These are phyloP conservation scores for Ustilago crameri DNA, from an alignment of 1,284 basidiomycete genomes.

Conservation along the genomic window DNA sequence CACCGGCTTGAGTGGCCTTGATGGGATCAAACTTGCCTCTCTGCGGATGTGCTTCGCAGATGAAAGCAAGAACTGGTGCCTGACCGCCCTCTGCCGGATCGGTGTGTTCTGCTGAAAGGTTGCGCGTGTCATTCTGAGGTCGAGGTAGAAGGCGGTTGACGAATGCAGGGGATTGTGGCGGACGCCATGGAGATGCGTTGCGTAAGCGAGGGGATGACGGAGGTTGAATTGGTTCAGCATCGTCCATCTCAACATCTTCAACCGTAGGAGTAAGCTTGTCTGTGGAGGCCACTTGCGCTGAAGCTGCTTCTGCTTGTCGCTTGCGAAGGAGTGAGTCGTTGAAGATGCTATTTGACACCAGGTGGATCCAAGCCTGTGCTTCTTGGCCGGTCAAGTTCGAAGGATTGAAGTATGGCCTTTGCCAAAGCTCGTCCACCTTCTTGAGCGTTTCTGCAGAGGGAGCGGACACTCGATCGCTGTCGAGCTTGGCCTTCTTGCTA, in stretches of 20 bases:
- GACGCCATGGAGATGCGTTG: slow-evolving; percentile 21
- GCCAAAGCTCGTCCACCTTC: slow-evolving; percentile 40
- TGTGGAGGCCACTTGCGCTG: neutral
- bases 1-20: slow-evolving; percentile 76
- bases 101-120: slow-evolving; percentile 13
- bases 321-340: slow-evolving; percentile 51
- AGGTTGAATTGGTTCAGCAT: slow-evolving; percentile 4
- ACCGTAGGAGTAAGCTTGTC: slow-evolving; percentile 4
- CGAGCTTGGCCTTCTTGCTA: slow-evolving; percentile 34
- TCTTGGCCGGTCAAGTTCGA: slow-evolving; percentile 36
- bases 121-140: slow-evolving; percentile 16
- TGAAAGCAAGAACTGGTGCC: slow-evolving; percentile 72
- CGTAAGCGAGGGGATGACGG: slow-evolving; percentile 1
- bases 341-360: slow-evolving; percentile 64
- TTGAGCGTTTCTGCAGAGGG: slow-evolving; percentile 10
- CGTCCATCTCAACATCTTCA: slow-evolving; percentile 29
- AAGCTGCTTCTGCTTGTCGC: slow-evolving; percentile 6
- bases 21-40: slow-evolving; percentile 86
- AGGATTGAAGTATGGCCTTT: slow-evolving; percentile 41
- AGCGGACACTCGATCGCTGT: neutral
- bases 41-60: slow-evolving; percentile 79
- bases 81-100: slow-evolving; percentile 29
- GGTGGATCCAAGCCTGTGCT: slow-evolving; percentile 50
- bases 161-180: slow-evolving; percentile 36
- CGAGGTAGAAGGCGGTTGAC: slow-evolving; percentile 24